phyloP scores from a whole-genome alignment of 192 early-diverging fungal genomes.

The Gigaspora rosea region DNA sequence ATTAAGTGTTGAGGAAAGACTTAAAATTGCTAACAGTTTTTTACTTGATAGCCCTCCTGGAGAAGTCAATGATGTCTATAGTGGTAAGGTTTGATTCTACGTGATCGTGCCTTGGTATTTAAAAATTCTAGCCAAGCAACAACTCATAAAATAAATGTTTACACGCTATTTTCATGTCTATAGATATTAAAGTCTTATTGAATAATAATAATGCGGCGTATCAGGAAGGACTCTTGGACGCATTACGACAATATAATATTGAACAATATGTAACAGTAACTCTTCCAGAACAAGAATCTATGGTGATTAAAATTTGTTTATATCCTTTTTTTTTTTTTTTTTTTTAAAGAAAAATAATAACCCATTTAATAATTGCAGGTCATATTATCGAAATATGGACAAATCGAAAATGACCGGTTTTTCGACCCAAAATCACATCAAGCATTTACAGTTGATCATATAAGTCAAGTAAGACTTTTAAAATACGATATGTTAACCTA shows the following conservation, averaged over 20 bases:
- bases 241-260: constrained; percentile 82
- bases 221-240: constrained; percentile 62
- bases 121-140: no score
- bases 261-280: constrained; percentile 77
- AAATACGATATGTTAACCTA: no score
- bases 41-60: constrained; percentile 92
- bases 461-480: constrained; percentile 53
- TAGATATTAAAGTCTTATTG: constrained; percentile 88
- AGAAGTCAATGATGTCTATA: constrained; percentile 95
- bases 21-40: constrained; percentile 76
- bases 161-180: neutral
- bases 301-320: constrained; percentile 42
- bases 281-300: constrained; percentile 63
- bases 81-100: constrained; percentile 59
- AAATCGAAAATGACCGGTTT: constrained; percentile 66
- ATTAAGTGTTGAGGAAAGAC: constrained; percentile 54
- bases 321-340: neutral
- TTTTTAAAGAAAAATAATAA: neutral
- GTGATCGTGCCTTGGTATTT: no score
- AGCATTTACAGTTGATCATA: constrained; percentile 79
- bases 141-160: neutral
- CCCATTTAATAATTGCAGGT: constrained; percentile 48
- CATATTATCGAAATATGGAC: constrained; percentile 75
- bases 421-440: constrained; percentile 73
- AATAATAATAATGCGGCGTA: constrained; percentile 78